These are phyloP conservation scores for Chalciporus chontae DNA, from an alignment of 768 basidiomycete genomes.

Conservation along the genomic window DNA sequence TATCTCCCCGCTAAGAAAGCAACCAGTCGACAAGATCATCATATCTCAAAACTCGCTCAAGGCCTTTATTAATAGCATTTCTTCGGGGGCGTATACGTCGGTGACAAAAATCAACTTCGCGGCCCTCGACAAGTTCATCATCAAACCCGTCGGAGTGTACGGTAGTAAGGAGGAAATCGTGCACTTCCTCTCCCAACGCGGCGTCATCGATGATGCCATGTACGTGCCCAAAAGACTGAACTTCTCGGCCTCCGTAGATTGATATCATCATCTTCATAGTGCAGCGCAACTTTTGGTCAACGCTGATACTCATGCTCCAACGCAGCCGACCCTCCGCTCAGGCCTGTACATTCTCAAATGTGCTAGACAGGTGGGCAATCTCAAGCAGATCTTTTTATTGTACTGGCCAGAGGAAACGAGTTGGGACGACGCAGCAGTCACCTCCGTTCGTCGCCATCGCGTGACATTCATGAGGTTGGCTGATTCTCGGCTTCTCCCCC, in stretches of 20 bases:
- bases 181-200: conserved; percentile 37
- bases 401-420: conserved; percentile 57
- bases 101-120: conserved; percentile 58
- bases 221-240: conserved; percentile 24
- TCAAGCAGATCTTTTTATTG: conserved; percentile 36
- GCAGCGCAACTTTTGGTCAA: conserved; percentile 14
- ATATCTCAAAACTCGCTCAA: conserved; percentile 50
- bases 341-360: conserved; percentile 20
- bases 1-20: neutral
- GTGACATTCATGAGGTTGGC: conserved; percentile 4
- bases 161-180: conserved; percentile 52
- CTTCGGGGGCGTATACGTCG: conserved; percentile 49
- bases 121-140: conserved; percentile 39
- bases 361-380: neutral
- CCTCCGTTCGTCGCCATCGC: conserved; percentile 43
- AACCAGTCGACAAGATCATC: conserved; percentile 58
- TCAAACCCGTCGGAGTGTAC: conserved; percentile 56
- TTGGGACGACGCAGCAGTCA: conserved; percentile 44
- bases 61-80: conserved; percentile 44
- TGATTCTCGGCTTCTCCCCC: neutral
- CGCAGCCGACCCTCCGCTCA: conserved; percentile 17
- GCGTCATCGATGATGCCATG: conserved; percentile 37
- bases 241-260: neutral
- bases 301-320: neutral
- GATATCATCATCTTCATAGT: neutral